A percentile compares a stretch with the other conserved stretches of the same genome.
phyloP scores from a whole-genome alignment of 2,329 filamentous ascomycete genomes.

The Chlorencoelia australis region DNA sequence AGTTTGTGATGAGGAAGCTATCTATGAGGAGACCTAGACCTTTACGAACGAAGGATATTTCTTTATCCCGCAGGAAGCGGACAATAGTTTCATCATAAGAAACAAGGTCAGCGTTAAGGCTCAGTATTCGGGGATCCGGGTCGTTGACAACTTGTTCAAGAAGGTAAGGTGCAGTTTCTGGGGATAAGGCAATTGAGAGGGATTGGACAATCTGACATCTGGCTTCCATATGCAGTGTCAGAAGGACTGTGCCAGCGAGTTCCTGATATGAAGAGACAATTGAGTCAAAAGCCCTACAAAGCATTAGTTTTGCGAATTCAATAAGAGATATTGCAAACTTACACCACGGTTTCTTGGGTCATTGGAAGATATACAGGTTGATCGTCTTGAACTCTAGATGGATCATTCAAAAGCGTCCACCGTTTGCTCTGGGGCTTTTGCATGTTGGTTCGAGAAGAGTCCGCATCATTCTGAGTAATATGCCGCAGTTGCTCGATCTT shows the following conservation, averaged over 20 bases:
- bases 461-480: conserved; percentile 64
- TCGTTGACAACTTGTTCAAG: conserved; percentile 65
- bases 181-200: conserved; percentile 53
- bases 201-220: conserved; percentile 79
- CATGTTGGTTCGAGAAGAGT: conserved; percentile 41
- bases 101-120: conserved; percentile 75
- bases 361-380: conserved; percentile 70
- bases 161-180: conserved; percentile 49
- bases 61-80: conserved; percentile 58
- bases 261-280: conserved; percentile 76
- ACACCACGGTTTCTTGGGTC: conserved; percentile 74
- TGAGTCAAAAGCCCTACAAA: conserved; percentile 65
- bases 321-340: conserved; percentile 31
- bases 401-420: conserved; percentile 72
- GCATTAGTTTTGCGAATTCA: conserved; percentile 1
- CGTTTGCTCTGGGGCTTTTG: conserved; percentile 43
- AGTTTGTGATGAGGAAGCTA: conserved; percentile 63
- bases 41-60: conserved; percentile 65
- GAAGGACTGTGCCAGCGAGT: conserved; percentile 66
- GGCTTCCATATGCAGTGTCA: conserved; percentile 82
- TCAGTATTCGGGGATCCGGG: conserved; percentile 70
- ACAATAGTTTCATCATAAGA: conserved; percentile 75
- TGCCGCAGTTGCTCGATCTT: conserved; percentile 74
- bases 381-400: conserved; percentile 47
- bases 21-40: conserved; percentile 74